phyloP scores from a whole-genome alignment of 495 filamentous ascomycete species.

The Friedmanniomyces endolithicus region DNA sequence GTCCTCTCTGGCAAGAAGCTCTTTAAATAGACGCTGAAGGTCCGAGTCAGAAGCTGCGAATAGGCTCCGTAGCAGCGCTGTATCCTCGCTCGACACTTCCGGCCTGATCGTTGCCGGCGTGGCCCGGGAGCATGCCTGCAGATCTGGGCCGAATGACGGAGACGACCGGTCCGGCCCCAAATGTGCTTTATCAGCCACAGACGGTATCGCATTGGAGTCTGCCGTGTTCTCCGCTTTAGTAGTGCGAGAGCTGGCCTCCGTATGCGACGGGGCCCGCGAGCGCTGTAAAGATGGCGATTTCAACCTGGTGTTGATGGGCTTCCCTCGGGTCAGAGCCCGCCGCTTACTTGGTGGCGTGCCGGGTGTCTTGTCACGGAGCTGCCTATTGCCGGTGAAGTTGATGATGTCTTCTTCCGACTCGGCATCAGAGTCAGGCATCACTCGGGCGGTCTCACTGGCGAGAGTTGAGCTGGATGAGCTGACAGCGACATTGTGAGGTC shows the following conservation, averaged over 20 bases:
- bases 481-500: not conserved
- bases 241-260: too few species aligned
- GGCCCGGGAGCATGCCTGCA: not conserved
- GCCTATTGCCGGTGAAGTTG: conserved; percentile 6
- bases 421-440: conserved; percentile 15
- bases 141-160: not conserved
- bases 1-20: not conserved
- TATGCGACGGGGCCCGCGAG: not conserved
- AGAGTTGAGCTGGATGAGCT: not conserved
- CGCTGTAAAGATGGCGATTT: not conserved
- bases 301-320: not conserved
- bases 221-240: not conserved
- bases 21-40: not conserved
- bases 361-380: not conserved
- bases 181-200: not conserved
- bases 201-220: not conserved
- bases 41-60: conserved; percentile 1
- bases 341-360: not conserved
- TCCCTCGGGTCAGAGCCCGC: not conserved
- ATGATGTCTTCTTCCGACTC: conserved; percentile 15
- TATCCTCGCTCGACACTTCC: not conserved
- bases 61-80: not conserved
- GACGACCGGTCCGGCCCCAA: not conserved
- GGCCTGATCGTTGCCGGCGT: not conserved
- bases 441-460: not conserved